Percentiles rank a stretch among this genome's conserved stretches.
Evolutionary conservation across 1,284 basidiomycete species (phyloP).

Genomic region (Veloboletus limbatus): DNA sequence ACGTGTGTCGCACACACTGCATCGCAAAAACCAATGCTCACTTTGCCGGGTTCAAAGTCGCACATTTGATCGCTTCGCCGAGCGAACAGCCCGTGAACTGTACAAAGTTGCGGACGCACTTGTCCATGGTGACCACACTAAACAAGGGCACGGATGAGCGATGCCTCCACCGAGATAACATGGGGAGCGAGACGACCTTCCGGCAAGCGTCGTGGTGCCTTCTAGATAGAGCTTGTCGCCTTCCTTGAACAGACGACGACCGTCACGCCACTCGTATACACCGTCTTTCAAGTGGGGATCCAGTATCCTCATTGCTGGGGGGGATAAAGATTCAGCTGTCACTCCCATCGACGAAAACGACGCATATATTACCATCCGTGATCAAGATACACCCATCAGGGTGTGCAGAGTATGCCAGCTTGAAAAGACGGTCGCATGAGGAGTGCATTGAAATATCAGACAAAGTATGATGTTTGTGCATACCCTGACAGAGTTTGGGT

Average conservation of each 20-base stretch:
- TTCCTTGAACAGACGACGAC: constrained; percentile 73
- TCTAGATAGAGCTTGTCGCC: constrained; percentile 81
- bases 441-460: neutral
- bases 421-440: constrained; percentile 9
- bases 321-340: constrained; percentile 1
- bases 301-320: constrained; percentile 79
- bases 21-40: constrained; percentile 33
- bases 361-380: constrained; percentile 66
- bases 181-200: constrained; percentile 45
- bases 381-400: constrained; percentile 85
- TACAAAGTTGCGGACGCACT: constrained; percentile 82
- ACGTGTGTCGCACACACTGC: neutral
- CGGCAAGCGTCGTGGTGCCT: constrained; percentile 84
- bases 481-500: constrained; percentile 85
- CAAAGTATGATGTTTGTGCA: constrained; percentile 25
- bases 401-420: constrained; percentile 82
- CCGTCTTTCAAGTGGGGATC: constrained; percentile 85
- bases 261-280: constrained; percentile 83
- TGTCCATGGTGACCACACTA: constrained; percentile 78
- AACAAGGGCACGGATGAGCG: neutral
- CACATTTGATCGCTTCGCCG: constrained; percentile 81
- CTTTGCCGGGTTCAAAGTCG: constrained; percentile 80
- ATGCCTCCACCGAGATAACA: neutral
- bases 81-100: constrained; percentile 80
- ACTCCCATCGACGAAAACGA: neutral